Conservation (phyloP, 2,329 filamentous ascomycete species). For the Fusarium neocosmosporiellum region DNA sequence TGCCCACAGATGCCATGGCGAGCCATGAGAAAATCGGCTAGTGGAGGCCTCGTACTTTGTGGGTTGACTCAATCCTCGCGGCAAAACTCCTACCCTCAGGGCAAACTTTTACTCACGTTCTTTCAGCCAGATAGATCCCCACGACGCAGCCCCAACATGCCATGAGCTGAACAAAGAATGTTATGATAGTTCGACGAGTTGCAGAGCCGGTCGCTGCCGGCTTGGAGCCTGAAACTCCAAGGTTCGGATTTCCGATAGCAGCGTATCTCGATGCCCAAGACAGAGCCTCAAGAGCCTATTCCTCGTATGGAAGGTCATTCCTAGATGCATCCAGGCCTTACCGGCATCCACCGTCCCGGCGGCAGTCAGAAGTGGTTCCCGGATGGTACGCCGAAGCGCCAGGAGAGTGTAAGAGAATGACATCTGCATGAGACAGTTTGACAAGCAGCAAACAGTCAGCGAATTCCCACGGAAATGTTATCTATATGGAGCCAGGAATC, state of each 20-base stretch:
- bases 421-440: background rate
- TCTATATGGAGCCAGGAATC: background rate
- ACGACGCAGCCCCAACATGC: background rate
- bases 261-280: conserved; percentile 10
- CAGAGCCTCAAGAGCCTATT: conserved; percentile 1
- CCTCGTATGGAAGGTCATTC: background rate
- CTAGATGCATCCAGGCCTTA: background rate
- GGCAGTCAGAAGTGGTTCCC: background rate
- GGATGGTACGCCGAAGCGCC: background rate
- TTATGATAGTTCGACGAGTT: background rate
- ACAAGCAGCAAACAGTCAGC: background rate
- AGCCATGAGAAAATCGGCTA: background rate
- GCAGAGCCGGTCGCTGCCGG: background rate
- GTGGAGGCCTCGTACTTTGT: background rate
- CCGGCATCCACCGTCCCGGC: background rate
- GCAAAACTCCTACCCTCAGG: background rate
- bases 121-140: background rate
- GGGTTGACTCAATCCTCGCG: background rate
- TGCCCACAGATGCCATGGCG: background rate
- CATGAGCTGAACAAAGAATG: background rate
- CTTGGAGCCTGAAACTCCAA: conserved; percentile 3
- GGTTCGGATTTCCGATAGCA: background rate
- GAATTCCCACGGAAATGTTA: conserved; percentile 7
- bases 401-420: conserved; percentile 8
- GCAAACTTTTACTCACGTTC: background rate